Evolutionary conservation across 768 basidiomycete genomes (phyloP).

Genomic region (Dioszegia crocea): DNA sequence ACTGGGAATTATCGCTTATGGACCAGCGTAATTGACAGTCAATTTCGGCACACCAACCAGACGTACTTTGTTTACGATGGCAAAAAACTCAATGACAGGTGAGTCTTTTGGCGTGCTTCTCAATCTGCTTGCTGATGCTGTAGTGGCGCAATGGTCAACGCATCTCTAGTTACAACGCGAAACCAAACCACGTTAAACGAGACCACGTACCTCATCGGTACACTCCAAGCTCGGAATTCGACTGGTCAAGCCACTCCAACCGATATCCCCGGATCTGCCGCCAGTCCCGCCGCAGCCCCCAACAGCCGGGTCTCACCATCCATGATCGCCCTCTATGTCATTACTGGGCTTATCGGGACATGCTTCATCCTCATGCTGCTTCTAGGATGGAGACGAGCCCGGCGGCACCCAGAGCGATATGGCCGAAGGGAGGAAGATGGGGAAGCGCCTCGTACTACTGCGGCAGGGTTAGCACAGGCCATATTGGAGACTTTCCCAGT

Average conservation of each 20-base stretch:
- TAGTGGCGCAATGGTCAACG: slow-evolving; percentile 36
- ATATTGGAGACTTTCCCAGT: slow-evolving; percentile 94
- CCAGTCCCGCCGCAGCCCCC: slow-evolving; percentile 36
- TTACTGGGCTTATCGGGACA: slow-evolving; percentile 81
- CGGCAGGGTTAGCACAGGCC: slow-evolving; percentile 80
- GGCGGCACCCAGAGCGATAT: slow-evolving; percentile 86
- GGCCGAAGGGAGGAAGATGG: slow-evolving; percentile 58
- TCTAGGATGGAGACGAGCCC: slow-evolving; percentile 74
- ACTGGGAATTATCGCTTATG: neutral
- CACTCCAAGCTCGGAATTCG: slow-evolving; percentile 63
- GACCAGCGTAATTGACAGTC: slow-evolving; percentile 56
- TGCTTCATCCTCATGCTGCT: slow-evolving; percentile 80
- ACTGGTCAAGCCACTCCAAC: slow-evolving; percentile 52
- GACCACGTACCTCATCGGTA: slow-evolving; percentile 62
- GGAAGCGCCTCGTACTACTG: slow-evolving; percentile 58
- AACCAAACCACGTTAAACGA: slow-evolving; percentile 1
- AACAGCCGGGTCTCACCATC: slow-evolving; percentile 59
- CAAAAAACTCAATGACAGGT: slow-evolving; percentile 58
- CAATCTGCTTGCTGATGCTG: slow-evolving; percentile 11
- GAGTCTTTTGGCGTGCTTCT: slow-evolving; percentile 12
- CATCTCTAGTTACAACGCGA: slow-evolving; percentile 17
- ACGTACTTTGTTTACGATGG: slow-evolving; percentile 60
- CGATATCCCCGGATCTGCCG: slow-evolving; percentile 24
- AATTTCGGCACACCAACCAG: slow-evolving; percentile 58
- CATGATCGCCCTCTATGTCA: slow-evolving; percentile 71